Evolutionary conservation across 2,329 filamentous ascomycete species (phyloP), one percentile per base, ranked within the genome.

Genomic region (Dryadomyces quercus-mongolicae): DNA sequence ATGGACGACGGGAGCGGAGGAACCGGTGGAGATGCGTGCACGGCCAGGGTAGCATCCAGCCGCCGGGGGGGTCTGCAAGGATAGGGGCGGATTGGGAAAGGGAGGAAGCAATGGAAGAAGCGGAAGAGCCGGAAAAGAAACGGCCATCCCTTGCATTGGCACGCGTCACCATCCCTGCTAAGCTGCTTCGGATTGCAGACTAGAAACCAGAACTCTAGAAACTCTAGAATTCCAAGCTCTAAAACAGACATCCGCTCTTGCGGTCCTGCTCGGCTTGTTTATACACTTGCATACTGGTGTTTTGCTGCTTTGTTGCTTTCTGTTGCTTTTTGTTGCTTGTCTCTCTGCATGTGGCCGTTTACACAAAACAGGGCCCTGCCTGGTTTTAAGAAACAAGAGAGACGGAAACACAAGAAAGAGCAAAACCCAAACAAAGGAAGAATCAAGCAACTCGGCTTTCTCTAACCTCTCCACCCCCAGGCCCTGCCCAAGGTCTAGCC

Each of bases 271-370:
- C 20, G 48, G 34, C 48, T 48, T 42, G 18, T 34, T 52, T 40
- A 18, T 46, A 52, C 43, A 52, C 51, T 52, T 46, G 51, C 51
- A 51, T 40, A 5, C 21, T 34, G 36, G 38, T 46, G 50, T 2
- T 44, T 44, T 45, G 15, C 6, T 20, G 8, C 21, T 25, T n/a
- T n/a, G n/a, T n/a, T n/a, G n/a, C n/a, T n/a, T n/a, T n/a, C n/a
- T n/a, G n/a, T n/a, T n/a, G n/a, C n/a, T n/a, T n/a, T 51, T 13
- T 51, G 42, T 44, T 44, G 15, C 18, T 22, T 4, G 25, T 38
- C 40, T 13, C 40, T 43, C 21, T 44, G 34, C 25, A 38, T 20
- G 21, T 20, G 38, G 25, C 8, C 25, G 22, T 36, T 52, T 52
- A 46, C 20, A 38, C 42, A 45, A 52, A 40, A 12, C 15, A n/a